These are phyloP conservation scores for Nicotiana knightiana DNA, from an alignment of 257 asterid genomes.

Conservation along the genomic window DNA sequence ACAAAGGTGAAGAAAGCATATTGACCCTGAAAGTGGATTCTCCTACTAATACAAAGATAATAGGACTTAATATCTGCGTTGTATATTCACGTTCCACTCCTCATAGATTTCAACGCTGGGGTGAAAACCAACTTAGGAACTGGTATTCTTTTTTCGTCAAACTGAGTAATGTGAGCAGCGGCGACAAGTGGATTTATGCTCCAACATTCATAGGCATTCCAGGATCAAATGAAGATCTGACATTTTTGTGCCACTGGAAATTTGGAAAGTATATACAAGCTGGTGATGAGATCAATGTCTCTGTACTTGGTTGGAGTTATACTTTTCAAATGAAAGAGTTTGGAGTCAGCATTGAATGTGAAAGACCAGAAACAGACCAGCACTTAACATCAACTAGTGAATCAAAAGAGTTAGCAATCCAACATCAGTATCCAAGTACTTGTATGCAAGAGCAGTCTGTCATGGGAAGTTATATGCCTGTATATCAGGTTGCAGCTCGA, in stretches of 20 bases:
- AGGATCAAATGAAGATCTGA: slow-evolving; percentile 9
- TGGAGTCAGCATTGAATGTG: slow-evolving; percentile 5
- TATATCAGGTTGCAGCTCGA: background rate
- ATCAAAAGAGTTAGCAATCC: background rate
- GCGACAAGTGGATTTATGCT: slow-evolving; percentile 7
- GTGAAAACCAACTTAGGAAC: background rate
- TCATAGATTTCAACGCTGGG: background rate
- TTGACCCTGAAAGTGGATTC: slow-evolving; percentile 9
- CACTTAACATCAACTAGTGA: background rate
- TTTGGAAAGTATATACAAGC: background rate
- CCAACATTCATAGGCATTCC: slow-evolving; percentile 19
- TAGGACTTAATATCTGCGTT: slow-evolving; percentile 8
- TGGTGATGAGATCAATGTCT: slow-evolving; percentile 5
- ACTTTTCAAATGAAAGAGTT: slow-evolving; percentile 8
- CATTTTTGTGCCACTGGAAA: slow-evolving; percentile 13
- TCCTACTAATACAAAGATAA: background rate
- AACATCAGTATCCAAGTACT: background rate
- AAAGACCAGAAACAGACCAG: background rate
- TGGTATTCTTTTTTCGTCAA: slow-evolving; percentile 6
- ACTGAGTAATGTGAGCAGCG: background rate
- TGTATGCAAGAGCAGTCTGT: background rate
- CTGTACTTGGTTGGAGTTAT: slow-evolving; percentile 4
- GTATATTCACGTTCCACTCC: slow-evolving; percentile 7
- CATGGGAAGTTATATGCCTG: slow-evolving; percentile 1
- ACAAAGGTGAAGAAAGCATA: background rate